Base-by-base conservation (phyloP, 352 stramenopile species). In the Phytopythium litorale region DNA sequence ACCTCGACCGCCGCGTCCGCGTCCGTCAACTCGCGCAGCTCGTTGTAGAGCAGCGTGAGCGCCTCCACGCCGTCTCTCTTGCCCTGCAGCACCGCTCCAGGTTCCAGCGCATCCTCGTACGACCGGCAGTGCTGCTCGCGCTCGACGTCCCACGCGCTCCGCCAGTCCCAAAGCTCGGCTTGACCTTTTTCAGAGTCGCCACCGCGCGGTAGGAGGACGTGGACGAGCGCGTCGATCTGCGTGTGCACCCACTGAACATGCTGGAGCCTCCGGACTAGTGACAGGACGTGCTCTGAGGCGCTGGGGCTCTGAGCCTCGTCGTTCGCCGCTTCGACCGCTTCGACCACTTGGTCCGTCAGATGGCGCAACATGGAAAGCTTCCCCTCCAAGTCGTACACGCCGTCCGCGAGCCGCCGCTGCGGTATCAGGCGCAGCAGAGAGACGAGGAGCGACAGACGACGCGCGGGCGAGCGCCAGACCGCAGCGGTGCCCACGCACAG, bases 221-320 rank as follows among this genome's bases (percentile, higher is more conserved):
- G 8, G 5, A 66, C 18, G 12, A 75, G 43, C 8, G 45, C 58
- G 55, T 75, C 68, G 18, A 72, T 54, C 54, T 72, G 68, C 32
- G 65, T 21, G 33, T 70, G 68, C 54, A 72, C 61, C 68, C 68
- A 72, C 35, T 67, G 68, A 3, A 63, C 58, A 19, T 72, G 56
- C 30, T 58, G 49, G 9, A 63, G 64, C 42, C 45, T 68, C 7
- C 54, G 58, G 3, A 58, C 58, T 0, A 54, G 61, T 38, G 59
- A 42, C 43, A 75, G 25, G 21, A 75, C 21, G 3, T 37, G 35
- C n/a, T 49, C 32, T 4, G 33, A 15, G 18, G 11, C 32, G 15
- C 9, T 49, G 18, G 11, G 12, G 3, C 53, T 5, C 37, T n/a
- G n/a, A n/a, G 16, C 15, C 23, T n/a, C 1, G 15, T 6, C 50